Evolutionary conservation across 1,284 basidiomycete species (phyloP).

Genomic region (Violaceomyces palustris): DNA sequence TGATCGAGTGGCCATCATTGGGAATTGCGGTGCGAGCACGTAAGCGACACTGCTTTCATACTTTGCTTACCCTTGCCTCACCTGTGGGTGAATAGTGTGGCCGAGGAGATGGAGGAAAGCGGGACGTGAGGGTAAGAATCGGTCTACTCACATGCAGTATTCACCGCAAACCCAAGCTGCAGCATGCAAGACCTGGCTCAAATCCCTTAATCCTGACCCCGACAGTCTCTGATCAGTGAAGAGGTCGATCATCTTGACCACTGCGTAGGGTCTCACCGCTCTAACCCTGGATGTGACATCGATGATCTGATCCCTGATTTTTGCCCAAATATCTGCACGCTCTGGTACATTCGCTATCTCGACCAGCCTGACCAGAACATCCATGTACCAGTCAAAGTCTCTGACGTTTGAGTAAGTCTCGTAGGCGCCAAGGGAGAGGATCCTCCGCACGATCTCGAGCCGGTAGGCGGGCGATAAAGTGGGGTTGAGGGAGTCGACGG

Average conservation of each 20-base stretch:
- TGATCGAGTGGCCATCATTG: no score
- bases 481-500: constrained; percentile 32
- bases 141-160: no score
- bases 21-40: no score
- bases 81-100: no score
- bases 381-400: constrained; percentile 96
- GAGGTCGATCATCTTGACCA: constrained; percentile 72
- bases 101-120: no score
- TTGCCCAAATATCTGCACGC: constrained; percentile 62
- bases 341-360: constrained; percentile 64
- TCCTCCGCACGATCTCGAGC: constrained; percentile 69
- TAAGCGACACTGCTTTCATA: no score
- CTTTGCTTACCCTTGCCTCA: no score
- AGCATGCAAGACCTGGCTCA: constrained; percentile 72
- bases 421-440: constrained; percentile 74
- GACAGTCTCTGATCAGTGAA: constrained; percentile 60
- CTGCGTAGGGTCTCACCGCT: constrained; percentile 70
- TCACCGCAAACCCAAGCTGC: constrained; percentile 95
- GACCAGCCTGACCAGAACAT: constrained; percentile 65
- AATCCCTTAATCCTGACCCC: constrained; percentile 4
- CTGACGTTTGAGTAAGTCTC: constrained; percentile 79
- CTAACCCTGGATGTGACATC: constrained; percentile 80
- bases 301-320: constrained; percentile 75
- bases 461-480: constrained; percentile 70
- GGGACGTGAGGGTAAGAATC: constrained; percentile 3